phyloP scores from a whole-genome alignment of 176 grass and related monocot genomes.

The Oryza nivara region DNA sequence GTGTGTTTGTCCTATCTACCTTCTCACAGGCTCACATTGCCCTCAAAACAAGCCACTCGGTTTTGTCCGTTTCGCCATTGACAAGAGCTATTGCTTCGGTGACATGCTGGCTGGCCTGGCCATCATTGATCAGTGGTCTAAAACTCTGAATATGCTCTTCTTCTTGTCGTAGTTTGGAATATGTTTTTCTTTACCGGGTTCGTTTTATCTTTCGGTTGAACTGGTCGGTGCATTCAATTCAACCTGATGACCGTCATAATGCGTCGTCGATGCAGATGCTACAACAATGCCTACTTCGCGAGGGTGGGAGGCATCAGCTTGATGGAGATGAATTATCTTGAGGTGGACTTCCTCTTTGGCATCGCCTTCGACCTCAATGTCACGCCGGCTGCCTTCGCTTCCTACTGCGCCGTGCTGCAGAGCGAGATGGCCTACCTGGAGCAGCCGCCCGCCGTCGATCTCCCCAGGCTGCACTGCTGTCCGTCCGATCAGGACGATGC shows the following conservation, averaged over 20 bases:
- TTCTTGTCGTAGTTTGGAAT: not conserved
- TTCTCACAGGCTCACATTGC: not conserved
- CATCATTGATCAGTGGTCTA: not conserved
- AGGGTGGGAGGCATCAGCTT: conserved; percentile 91
- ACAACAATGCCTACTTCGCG: conserved; percentile 99
- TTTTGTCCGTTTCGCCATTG: not conserved
- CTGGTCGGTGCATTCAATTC: not conserved
- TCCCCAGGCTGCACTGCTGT: conserved; percentile 45
- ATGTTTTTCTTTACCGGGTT: not conserved
- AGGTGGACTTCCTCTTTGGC: conserved; percentile 96
- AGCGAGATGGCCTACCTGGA: conserved; percentile 83
- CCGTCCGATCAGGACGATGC: conserved; percentile 63
- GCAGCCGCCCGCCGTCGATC: conserved; percentile 12
- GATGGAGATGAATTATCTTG: conserved; percentile 97
- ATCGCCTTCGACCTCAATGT: conserved; percentile 96
- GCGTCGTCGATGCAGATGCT: conserved; percentile 52
- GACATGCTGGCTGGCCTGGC: not conserved
- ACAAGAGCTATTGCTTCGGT: not conserved
- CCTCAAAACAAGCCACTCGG: not conserved
- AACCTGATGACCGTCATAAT: not conserved
- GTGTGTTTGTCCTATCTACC: not conserved
- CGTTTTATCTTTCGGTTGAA: not conserved
- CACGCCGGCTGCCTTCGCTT: conserved; percentile 71
- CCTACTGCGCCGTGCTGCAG: conserved; percentile 84
- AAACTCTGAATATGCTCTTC: not conserved